These are phyloP conservation scores for Mycena filopes DNA, from an alignment of 768 basidiomycete species.

Conservation along the genomic window DNA sequence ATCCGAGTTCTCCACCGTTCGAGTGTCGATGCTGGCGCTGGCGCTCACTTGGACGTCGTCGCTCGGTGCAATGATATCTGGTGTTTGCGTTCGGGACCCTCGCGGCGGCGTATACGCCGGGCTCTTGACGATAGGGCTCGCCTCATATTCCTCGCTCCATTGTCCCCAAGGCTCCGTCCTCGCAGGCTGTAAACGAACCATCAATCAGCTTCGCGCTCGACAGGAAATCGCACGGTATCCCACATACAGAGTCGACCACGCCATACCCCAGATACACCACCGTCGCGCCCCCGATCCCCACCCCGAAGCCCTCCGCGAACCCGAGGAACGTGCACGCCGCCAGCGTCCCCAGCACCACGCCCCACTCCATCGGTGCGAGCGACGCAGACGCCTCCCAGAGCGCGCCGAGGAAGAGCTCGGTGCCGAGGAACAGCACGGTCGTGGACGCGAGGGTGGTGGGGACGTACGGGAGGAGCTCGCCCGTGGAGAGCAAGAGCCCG, in stretches of 20 bases:
- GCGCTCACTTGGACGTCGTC: too few relatives aligned
- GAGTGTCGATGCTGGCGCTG: too few relatives aligned
- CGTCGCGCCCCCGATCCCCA: constrained; percentile 37
- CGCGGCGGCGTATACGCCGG: too few relatives aligned
- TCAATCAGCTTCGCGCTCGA: constrained; percentile 30
- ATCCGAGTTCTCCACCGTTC: background rate
- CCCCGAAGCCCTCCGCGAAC: constrained; percentile 40
- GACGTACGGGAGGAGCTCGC: constrained; percentile 35
- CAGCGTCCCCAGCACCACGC: constrained; percentile 34
- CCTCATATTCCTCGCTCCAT: constrained; percentile 34
- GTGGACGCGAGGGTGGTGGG: constrained; percentile 39
- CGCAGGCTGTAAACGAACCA: constrained; percentile 30
- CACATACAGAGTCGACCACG: constrained; percentile 37
- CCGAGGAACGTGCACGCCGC: constrained; percentile 37
- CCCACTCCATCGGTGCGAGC: constrained; percentile 34
- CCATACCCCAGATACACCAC: constrained; percentile 36
- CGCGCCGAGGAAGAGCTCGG: constrained; percentile 38
- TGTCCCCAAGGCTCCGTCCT: constrained; percentile 34
- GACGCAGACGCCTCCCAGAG: constrained; percentile 37
- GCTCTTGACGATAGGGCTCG: too few relatives aligned
- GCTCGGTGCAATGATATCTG: too few relatives aligned
- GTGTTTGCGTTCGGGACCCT: too few relatives aligned
- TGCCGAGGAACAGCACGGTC: constrained; percentile 38
- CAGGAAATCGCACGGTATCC: constrained; percentile 13
- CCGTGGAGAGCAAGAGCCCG: constrained; percentile 33